phyloP scores from a whole-genome alignment of 192 early-diverging fungal species.

The Umbelopsis ramanniana region DNA sequence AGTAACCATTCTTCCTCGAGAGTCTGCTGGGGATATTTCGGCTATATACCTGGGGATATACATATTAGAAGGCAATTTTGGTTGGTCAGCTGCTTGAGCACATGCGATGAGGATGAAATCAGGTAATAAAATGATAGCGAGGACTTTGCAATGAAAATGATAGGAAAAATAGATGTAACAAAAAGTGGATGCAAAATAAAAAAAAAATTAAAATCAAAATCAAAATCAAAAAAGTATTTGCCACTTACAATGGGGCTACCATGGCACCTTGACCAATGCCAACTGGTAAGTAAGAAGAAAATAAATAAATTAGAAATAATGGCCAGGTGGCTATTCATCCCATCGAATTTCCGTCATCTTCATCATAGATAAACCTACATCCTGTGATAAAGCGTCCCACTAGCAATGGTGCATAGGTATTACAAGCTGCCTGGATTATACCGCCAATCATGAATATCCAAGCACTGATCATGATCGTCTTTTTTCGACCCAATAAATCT shows the following conservation, averaged over 20 bases:
- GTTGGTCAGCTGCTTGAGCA: too few species aligned
- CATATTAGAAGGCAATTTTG: background rate
- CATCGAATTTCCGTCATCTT: too few species aligned
- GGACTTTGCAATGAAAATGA: background rate
- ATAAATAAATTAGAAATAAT: background rate
- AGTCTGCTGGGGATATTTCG: slow-evolving; percentile 4
- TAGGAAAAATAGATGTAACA: background rate
- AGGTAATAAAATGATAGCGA: background rate
- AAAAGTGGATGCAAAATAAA: background rate
- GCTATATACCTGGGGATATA: background rate
- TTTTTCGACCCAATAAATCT: slow-evolving; percentile 59
- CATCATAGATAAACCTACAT: background rate
- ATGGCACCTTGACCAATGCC: slow-evolving; percentile 10
- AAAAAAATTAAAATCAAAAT: too few species aligned
- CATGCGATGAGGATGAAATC: too few species aligned
- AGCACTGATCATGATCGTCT: slow-evolving; percentile 52
- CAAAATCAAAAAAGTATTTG: too few species aligned
- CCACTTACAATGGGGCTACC: slow-evolving; percentile 2
- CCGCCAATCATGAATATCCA: slow-evolving; percentile 68
- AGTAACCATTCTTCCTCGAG: slow-evolving; percentile 4
- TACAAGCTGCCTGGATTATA: slow-evolving; percentile 57
- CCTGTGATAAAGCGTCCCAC: slow-evolving; percentile 71
- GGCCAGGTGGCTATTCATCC: background rate
- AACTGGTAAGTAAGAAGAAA: background rate
- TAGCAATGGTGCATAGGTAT: slow-evolving; percentile 53